Percentiles rank a stretch among this genome's conserved stretches.
These are phyloP conservation scores for Akanthomyces lecanii DNA, from an alignment of 2,329 filamentous ascomycete species.

Conservation along the genomic window DNA sequence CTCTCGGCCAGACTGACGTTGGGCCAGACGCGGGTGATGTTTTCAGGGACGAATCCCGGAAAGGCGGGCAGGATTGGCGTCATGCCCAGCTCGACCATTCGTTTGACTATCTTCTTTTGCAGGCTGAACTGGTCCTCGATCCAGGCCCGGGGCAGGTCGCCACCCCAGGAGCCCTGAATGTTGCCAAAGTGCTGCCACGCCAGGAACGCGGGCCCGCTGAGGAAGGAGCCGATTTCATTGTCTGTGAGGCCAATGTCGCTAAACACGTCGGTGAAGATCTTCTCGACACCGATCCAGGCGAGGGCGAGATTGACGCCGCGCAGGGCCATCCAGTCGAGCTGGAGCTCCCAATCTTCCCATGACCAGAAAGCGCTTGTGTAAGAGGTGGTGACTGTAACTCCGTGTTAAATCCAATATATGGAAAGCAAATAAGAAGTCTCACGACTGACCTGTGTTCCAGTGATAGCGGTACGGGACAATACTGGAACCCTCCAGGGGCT, in stretches of 20 bases:
- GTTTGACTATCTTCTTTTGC: conserved; percentile 43
- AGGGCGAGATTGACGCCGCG: conserved; percentile 48
- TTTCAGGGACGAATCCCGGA: conserved; percentile 45
- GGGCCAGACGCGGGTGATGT: conserved; percentile 38
- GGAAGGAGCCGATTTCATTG: conserved; percentile 41
- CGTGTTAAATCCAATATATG: not conserved
- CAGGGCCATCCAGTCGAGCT: conserved; percentile 50
- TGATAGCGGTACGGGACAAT: conserved; percentile 34
- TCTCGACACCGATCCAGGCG: conserved; percentile 49
- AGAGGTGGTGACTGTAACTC: conserved; percentile 43
- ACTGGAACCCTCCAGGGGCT: conserved; percentile 14
- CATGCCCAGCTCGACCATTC: conserved; percentile 51
- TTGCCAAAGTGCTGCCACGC: conserved; percentile 54
- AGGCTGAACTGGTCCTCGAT: conserved; percentile 44
- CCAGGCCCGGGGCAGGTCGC: conserved; percentile 40
- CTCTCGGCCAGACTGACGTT: conserved; percentile 40
- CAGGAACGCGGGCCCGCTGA: conserved; percentile 48
- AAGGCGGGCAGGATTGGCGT: conserved; percentile 48
- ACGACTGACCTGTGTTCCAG: conserved; percentile 42
- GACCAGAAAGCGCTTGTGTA: conserved; percentile 48
- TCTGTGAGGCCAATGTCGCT: conserved; percentile 41
- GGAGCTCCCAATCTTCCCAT: conserved; percentile 50
- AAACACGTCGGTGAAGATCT: conserved; percentile 46
- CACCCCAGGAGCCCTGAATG: conserved; percentile 47
- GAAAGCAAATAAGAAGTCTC: not conserved